Base-by-base conservation (phyloP, 352 stramenopile genomes). In the Globisporangium irregulare region DNA sequence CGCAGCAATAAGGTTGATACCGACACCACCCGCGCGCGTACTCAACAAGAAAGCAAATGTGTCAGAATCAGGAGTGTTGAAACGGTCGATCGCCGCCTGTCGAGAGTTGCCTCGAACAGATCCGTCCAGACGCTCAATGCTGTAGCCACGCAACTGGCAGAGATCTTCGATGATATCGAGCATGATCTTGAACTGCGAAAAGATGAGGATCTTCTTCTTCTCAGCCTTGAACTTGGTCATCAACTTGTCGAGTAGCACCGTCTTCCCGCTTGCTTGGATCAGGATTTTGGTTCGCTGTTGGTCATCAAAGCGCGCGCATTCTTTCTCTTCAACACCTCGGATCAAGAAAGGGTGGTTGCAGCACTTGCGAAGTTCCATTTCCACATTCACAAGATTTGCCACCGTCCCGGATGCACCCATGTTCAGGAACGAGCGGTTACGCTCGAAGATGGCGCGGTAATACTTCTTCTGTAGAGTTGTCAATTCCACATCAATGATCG, bases 401-500 rank as follows among this genome's bases (percentile, higher is more conserved):
- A 98, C 95, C 3, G 89, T 98, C 8, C 97, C 87, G 34, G 97
- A 83, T 3, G 84, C 72, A 5, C 86, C 89, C 78, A 90, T 91
- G 68, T 94, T 97, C 54, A 98, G 79, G 65, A 97, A 98, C 22
- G 86, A 84, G 12, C 92, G 86, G 66, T 99, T 99, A 46, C 97
- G 93, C 79, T 99, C 98, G 72, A 99, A 99, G 66, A 99, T 99
- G 43, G 98, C 98, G 51, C 89, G 86, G 71, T 96, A 95, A 67
- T 95, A 96, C 59, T 95, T 95, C 76, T 99, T 99, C 76, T 99
- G 98, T 75, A 99, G 91, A 18, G 94, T 99, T 43, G 98, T 99
- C n/a, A 99, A 85, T 76, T 99, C 98, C 20, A 99, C 98, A 84
- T 99, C 98, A 71, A 99, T 98, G 46, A 99, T 97, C n/a, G 98